Base-by-base conservation (phyloP, 768 basidiomycete species). In the Cystofilobasidium ferigula region DNA sequence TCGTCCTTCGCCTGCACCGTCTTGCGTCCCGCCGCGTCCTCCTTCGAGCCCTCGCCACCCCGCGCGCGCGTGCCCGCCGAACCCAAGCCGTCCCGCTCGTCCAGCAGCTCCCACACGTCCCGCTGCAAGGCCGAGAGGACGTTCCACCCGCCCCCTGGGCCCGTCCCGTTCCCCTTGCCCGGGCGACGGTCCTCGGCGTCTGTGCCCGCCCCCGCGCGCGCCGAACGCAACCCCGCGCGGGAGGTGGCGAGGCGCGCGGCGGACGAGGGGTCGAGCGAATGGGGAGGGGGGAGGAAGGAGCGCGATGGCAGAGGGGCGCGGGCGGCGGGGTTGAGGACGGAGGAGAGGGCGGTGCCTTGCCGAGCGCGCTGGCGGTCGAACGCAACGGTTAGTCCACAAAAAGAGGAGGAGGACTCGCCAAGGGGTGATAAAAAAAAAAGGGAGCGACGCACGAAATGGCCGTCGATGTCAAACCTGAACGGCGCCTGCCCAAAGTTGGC, bases 401-500 rank as follows among this genome's bases (percentile, higher is more conserved):
- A 24, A 43, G 48, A 38, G n/a, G 48, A 35, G 3, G 12, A 24
- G 20, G 26, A 12, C 1, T 22, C 36, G 35, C 36, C 22, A 0
- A 1, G n/a, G 45, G 35, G 18, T 2, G 12, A 26, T 34, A 18
- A 34, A 20, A 1, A n/a, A 6, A n/a, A 24, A n/a, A n/a, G 5
- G 4, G 45, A n/a, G 9, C 9, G 3, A 48, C 54, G 30, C 16
- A 59, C 63, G 16, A 59, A 64, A 57, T 64, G 30, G 10, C 16
- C 32, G 13, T 28, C 34, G 35, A 64, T 59, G 57, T 64, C 63
- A 35, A 43, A 64, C n/a, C 36, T 40, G 57, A 64, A 64, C 0
- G 56, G 57, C 10, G 13, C 22, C 24, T 58, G 57, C 20, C 63
- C 63, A 36, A 64, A 64, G 35, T 64, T 64, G 35, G 45, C 57